Base-by-base conservation (phyloP, 1,284 basidiomycete species). In the Coniferiporia weirii region DNA sequence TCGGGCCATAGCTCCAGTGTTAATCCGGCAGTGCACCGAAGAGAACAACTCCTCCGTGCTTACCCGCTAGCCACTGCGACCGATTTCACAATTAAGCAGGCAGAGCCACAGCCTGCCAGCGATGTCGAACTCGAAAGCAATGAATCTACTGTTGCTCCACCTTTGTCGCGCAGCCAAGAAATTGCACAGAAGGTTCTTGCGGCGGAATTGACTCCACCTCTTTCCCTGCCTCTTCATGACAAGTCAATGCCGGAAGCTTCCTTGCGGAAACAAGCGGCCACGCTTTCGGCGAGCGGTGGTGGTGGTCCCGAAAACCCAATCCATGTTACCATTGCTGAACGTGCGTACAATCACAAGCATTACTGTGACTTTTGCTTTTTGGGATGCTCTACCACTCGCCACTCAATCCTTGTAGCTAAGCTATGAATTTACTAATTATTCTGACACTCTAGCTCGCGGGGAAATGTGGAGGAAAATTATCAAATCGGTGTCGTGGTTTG, bases 291-390 rank as follows among this genome's bases (percentile, higher is more conserved):
- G 27, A 55, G 57, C 57, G 76, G 79, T 53, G 70, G 74, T 17
- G 79, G 81, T 43, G 72, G 72, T 47, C 73, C 72, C 40, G 76
- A 73, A 1, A 79, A 79, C 63, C 90, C 91, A 4, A 86, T 94
- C 40, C 81, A 87, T 55, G 91, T 94, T 40, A 81, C 89, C 40
- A 80, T 94, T 64, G 83, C 84, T 63, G 90, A 93, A 79, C 82
- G 90, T 87, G 69, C 72, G 86, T 76, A 27, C 78, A 51, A 60
- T 61, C 17, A 50, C 45, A 17, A 45, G 19, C 35, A 22, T 49
- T n/a, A 38, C 47, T 62, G 36, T 57, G 54, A 40, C 57, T 43
- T 35, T 53, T 43, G 15, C 36, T 38, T 40, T 5, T 27, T 27
- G 27, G 27, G 27, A 5, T 5, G 27, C 27, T 27, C 27, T 27